Evolutionary conservation across 805 yeast species (phyloP).

Genomic region (Nematodospora valgi): DNA sequence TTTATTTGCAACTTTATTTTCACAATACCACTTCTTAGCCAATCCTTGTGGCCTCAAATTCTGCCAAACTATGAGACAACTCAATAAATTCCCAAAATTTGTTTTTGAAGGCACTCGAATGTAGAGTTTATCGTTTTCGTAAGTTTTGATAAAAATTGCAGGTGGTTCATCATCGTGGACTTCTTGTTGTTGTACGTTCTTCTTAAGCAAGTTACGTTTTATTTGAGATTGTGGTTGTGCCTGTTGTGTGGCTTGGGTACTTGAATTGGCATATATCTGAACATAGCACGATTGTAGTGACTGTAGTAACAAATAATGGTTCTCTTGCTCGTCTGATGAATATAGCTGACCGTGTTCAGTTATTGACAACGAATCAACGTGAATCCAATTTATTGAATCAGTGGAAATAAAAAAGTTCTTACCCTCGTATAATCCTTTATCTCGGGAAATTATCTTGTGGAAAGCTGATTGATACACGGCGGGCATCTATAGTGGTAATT

Average conservation of each 20-base stretch:
- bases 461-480: conserved; percentile 12
- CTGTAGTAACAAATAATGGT: conserved; percentile 27
- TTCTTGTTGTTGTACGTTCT: conserved; percentile 1
- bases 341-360: conserved; percentile 32
- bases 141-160: conserved; percentile 39
- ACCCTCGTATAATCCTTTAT: conserved; percentile 33
- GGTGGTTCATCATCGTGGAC: conserved; percentile 22
- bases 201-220: conserved; percentile 1
- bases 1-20: conserved; percentile 25
- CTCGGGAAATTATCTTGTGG: conserved; percentile 28
- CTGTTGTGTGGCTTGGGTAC: conserved; percentile 1
- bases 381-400: conserved; percentile 36
- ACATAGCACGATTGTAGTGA: conserved; percentile 39
- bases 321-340: conserved; percentile 28
- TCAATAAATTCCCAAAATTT: conserved; percentile 42
- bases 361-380: conserved; percentile 24
- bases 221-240: background rate
- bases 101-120: conserved; percentile 31
- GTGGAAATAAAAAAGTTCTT: conserved; percentile 32
- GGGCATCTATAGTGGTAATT: no score
- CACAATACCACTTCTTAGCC: conserved; percentile 51
- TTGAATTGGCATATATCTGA: conserved; percentile 29
- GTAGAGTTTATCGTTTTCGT: conserved; percentile 36
- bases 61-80: conserved; percentile 55
- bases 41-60: conserved; percentile 49